A percentile compares a stretch with the other conserved stretches of the same genome.
phyloP scores from a whole-genome alignment of 106 monocot genomes.

The Allium sativum region DNA sequence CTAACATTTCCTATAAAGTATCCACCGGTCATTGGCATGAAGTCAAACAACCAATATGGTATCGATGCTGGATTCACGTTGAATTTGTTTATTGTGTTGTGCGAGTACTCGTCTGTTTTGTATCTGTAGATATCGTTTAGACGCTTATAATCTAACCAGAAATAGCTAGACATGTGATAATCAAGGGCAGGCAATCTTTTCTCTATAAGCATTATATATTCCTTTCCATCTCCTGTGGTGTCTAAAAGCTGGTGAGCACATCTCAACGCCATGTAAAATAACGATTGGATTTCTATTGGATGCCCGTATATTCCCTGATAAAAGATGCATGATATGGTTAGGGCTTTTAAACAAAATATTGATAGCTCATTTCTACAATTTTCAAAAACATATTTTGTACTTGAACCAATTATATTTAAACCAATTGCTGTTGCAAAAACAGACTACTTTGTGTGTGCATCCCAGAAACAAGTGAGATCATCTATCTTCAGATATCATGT shows the following conservation, averaged over 20 bases:
- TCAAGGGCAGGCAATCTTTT: constrained; percentile 17
- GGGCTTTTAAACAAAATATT: neutral
- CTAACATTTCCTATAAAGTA: neutral
- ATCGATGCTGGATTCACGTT: neutral
- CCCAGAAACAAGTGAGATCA: neutral
- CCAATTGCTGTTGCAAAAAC: neutral
- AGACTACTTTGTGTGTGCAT: neutral
- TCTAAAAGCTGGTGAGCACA: constrained; percentile 14
- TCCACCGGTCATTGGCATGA: neutral
- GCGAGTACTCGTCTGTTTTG: neutral
- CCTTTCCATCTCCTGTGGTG: neutral
- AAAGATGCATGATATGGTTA: neutral
- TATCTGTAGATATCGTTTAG: constrained; percentile 13
- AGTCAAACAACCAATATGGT: neutral
- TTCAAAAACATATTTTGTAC: neutral
- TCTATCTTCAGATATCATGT: neutral
- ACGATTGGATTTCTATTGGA: constrained; percentile 26
- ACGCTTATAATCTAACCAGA: constrained; percentile 19
- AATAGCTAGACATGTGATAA: constrained; percentile 21
- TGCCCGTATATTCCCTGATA: constrained; percentile 20
- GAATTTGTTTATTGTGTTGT: neutral
- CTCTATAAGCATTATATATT: constrained; percentile 17
- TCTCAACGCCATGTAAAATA: constrained; percentile 29
- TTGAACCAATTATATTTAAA: neutral
- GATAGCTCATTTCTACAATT: neutral